Percentiles rank a stretch among this genome's conserved stretches.
These are phyloP conservation scores for Iris pallida DNA, from an alignment of 116 monocot species.

Conservation along the genomic window DNA sequence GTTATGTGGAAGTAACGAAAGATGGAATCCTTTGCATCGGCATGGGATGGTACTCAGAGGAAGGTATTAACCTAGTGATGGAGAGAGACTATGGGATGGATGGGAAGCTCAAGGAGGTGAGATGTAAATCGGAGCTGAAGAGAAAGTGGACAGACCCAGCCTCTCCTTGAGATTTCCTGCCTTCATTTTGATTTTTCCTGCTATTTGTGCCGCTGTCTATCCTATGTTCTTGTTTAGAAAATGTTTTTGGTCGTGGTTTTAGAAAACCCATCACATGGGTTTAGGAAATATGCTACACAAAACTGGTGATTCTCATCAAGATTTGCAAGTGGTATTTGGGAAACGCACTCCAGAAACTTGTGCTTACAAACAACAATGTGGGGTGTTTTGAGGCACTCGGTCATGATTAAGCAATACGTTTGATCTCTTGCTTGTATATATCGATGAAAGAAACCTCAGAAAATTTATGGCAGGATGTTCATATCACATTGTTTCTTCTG, in stretches of 20 bases:
- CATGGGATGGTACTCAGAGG: slow-evolving; percentile 91
- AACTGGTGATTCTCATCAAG: too few relatives aligned
- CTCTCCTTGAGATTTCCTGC: slow-evolving; percentile 2
- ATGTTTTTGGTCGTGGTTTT: too few relatives aligned
- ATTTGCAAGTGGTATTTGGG: too few relatives aligned
- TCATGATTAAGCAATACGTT: not conserved
- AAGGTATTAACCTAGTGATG: slow-evolving; percentile 95
- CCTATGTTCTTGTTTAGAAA: too few relatives aligned
- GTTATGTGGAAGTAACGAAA: slow-evolving; percentile 69
- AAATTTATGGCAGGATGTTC: not conserved
- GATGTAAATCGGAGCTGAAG: slow-evolving; percentile 85
- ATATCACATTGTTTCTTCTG: not conserved
- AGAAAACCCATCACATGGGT: too few relatives aligned
- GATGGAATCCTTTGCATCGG: slow-evolving; percentile 86
- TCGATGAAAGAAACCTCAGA: not conserved
- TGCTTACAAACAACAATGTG: not conserved
- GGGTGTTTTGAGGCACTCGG: not conserved
- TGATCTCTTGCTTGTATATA: not conserved
- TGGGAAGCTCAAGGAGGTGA: slow-evolving; percentile 91
- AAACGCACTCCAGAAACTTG: not conserved
- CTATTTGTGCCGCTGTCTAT: too few relatives aligned
- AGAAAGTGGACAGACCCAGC: slow-evolving; percentile 46
- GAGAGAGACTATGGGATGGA: slow-evolving; percentile 96
- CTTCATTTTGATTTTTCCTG: too few relatives aligned
- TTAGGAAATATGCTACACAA: too few relatives aligned